These are phyloP conservation scores for Pinus tabuliformis DNA, from an alignment of 75 land plant genomes.

Conservation along the genomic window DNA sequence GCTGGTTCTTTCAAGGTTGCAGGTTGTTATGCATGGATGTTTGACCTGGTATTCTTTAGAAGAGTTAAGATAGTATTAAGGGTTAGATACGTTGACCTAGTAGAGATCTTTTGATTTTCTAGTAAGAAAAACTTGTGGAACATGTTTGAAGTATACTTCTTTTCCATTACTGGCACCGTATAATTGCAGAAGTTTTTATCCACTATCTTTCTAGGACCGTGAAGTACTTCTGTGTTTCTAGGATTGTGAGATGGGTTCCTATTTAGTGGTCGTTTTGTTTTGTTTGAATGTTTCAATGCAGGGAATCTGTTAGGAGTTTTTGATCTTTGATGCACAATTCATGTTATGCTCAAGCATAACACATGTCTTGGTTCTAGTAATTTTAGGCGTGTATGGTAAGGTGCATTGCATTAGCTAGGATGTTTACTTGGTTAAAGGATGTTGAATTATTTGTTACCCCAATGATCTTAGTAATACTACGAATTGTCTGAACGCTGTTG, in stretches of 20 bases:
- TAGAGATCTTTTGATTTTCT: constrained; percentile 4
- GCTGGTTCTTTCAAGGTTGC: constrained; percentile 7
- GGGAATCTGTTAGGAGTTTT: background rate
- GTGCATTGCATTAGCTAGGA: background rate
- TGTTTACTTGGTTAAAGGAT: too few species aligned
- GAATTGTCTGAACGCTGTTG: too few species aligned
- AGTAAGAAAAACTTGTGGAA: background rate
- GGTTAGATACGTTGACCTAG: background rate
- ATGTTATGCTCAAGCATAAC: background rate
- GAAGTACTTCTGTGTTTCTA: background rate
- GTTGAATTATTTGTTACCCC: too few species aligned
- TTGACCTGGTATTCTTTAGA: constrained; percentile 7
- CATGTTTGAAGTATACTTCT: constrained; percentile 4
- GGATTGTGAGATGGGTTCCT: background rate
- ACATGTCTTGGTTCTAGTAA: constrained; percentile 7
- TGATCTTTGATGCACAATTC: background rate
- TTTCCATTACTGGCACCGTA: background rate
- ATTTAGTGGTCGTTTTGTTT: background rate
- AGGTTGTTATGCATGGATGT: constrained; percentile 10
- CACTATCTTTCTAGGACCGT: background rate
- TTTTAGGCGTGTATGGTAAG: background rate
- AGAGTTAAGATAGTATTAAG: constrained; percentile 6
- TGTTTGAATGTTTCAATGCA: background rate
- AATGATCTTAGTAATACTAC: too few species aligned
- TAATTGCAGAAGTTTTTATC: constrained; percentile 4